These are phyloP conservation scores for Phylloboletellus chloephorus DNA, from an alignment of 1,284 basidiomycete genomes.

Conservation along the genomic window DNA sequence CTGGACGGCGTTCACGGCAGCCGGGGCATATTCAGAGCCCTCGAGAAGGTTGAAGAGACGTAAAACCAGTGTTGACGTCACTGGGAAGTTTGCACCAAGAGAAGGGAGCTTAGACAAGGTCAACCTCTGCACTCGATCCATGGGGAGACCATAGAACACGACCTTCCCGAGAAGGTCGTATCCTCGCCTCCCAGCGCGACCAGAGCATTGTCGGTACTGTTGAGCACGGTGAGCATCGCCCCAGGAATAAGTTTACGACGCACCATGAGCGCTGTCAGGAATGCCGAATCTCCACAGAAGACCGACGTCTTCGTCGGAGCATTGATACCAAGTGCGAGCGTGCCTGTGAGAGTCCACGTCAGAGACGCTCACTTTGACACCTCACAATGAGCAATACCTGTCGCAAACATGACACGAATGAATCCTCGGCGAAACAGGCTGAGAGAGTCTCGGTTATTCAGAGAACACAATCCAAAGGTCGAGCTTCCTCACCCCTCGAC, in stretches of 20 bases:
- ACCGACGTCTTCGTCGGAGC: constrained; percentile 62
- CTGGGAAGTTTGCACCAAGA: constrained; percentile 57
- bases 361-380: not conserved
- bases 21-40: constrained; percentile 48
- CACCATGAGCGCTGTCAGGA: constrained; percentile 59
- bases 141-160: constrained; percentile 61
- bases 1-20: constrained; percentile 46
- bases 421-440: constrained; percentile 59
- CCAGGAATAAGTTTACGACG: constrained; percentile 13
- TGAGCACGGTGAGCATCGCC: not conserved
- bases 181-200: constrained; percentile 63
- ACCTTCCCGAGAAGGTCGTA: constrained; percentile 67
- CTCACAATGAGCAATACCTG: constrained; percentile 33
- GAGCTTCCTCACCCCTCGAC: constrained; percentile 48
- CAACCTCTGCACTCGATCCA: constrained; percentile 58
- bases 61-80: constrained; percentile 59
- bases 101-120: constrained; percentile 59
- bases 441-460: not conserved
- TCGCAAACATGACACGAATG: constrained; percentile 60
- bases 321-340: constrained; percentile 69
- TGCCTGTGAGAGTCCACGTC: constrained; percentile 35
- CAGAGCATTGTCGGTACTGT: constrained; percentile 67
- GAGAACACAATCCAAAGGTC: not conserved
- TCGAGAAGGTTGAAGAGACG: constrained; percentile 60
- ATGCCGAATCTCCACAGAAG: constrained; percentile 65